Evolutionary conservation across 1,284 basidiomycete species (phyloP).

Genomic region (Trametes sp.): DNA sequence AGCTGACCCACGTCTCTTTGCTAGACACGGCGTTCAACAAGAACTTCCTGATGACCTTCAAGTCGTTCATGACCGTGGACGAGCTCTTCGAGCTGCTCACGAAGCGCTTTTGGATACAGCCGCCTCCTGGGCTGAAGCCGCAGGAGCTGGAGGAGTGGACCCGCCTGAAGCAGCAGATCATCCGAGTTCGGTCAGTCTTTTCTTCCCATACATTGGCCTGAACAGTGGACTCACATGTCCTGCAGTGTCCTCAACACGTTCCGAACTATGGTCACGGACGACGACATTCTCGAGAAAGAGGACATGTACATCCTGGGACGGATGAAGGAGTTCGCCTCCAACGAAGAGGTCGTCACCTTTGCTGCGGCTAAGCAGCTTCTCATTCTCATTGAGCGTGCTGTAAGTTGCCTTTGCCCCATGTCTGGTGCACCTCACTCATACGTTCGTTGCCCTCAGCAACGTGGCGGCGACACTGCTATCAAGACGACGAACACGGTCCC

Average conservation of each 20-base stretch:
- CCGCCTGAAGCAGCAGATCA: constrained; percentile 88
- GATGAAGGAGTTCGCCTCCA: constrained; percentile 80
- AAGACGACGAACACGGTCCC: constrained; percentile 51
- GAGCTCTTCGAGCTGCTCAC: constrained; percentile 90
- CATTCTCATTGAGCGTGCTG: constrained; percentile 78
- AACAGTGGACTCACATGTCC: not conserved
- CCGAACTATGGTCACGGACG: constrained; percentile 82
- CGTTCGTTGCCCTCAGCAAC: constrained; percentile 50
- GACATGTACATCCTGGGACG: constrained; percentile 79
- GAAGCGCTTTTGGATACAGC: constrained; percentile 82
- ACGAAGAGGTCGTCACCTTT: constrained; percentile 68
- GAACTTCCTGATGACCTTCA: constrained; percentile 97
- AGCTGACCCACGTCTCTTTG: no score
- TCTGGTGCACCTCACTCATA: constrained; percentile 14
- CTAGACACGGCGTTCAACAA: constrained; percentile 86
- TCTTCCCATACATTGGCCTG: not conserved
- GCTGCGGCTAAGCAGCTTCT: constrained; percentile 79
- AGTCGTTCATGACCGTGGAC: constrained; percentile 90
- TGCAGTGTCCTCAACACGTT: constrained; percentile 83
- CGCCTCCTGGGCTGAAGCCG: constrained; percentile 74
- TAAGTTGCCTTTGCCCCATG: constrained; percentile 51
- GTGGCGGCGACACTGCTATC: constrained; percentile 60
- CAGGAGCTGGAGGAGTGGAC: constrained; percentile 84
- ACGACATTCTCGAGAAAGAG: constrained; percentile 83
- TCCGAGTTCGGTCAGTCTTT: constrained; percentile 79